A percentile compares a stretch with the other conserved stretches of the same genome.
Evolutionary conservation across 352 stramenopile genomes (phyloP).

Genomic region (Pythium volutum): DNA sequence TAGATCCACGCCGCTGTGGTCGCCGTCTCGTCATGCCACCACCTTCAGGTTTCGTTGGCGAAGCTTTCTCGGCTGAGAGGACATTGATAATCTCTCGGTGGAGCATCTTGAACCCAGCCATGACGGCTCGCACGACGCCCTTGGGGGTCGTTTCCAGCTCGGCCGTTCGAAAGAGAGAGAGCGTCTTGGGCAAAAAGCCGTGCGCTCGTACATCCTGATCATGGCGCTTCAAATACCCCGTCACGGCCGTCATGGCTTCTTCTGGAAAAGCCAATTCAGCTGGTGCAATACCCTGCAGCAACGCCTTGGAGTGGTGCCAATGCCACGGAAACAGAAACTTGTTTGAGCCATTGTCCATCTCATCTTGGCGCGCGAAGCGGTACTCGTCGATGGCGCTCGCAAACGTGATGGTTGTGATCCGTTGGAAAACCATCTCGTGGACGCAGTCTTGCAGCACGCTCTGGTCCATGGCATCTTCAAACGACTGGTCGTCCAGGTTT

Average conservation of each 20-base stretch:
- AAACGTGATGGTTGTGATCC: slow-evolving; percentile 10
- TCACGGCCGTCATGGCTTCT: slow-evolving; percentile 8
- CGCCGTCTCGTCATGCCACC: background rate
- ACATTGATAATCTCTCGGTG: slow-evolving; percentile 25
- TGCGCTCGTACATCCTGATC: background rate
- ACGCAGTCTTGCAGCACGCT: slow-evolving; percentile 20
- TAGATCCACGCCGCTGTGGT: slow-evolving; percentile 11
- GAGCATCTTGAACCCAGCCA: slow-evolving; percentile 27
- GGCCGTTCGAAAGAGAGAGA: slow-evolving; percentile 20
- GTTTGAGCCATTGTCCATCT: background rate
- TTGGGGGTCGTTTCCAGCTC: slow-evolving; percentile 27
- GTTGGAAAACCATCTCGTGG: slow-evolving; percentile 24
- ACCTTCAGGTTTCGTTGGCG: background rate
- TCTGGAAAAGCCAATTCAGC: slow-evolving; percentile 26
- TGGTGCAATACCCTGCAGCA: slow-evolving; percentile 17
- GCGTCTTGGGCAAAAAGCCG: slow-evolving; percentile 25
- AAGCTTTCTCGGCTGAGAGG: slow-evolving; percentile 2
- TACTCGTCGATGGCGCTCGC: slow-evolving; percentile 20
- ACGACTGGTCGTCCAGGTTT: slow-evolving; percentile 7
- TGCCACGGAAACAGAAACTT: slow-evolving; percentile 25
- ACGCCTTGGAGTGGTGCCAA: slow-evolving; percentile 29
- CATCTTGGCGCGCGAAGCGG: slow-evolving; percentile 1
- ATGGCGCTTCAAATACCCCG: background rate
- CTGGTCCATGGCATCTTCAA: slow-evolving; percentile 13
- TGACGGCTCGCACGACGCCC: slow-evolving; percentile 25